phyloP scores from a whole-genome alignment of 1,284 basidiomycete species.

The Malassezia japonica region DNA sequence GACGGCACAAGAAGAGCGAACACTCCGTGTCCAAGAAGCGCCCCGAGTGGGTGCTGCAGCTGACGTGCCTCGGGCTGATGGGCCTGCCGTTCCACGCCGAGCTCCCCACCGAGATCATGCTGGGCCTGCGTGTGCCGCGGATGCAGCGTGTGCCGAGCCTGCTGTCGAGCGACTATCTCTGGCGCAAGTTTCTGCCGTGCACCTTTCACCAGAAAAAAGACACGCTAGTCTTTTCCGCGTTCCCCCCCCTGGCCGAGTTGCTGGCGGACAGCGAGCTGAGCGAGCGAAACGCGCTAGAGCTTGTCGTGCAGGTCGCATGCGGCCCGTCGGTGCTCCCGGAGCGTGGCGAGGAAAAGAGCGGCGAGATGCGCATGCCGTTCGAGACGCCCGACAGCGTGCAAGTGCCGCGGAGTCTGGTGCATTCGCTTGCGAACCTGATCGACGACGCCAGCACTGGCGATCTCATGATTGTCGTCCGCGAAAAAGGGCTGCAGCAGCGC shows the following conservation, averaged over 20 bases:
- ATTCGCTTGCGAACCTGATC: conserved; percentile 27
- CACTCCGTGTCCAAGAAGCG: not conserved
- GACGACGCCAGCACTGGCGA: conserved; percentile 42
- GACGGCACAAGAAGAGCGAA: conserved; percentile 16
- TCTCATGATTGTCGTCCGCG: conserved; percentile 36
- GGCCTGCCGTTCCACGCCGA: conserved; percentile 7
- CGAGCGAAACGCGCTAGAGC: conserved; percentile 23
- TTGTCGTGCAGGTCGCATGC: conserved; percentile 34
- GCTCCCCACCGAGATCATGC: conserved; percentile 13
- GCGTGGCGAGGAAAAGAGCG: not conserved
- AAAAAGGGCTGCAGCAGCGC: conserved; percentile 27
- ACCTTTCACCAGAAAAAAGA: conserved; percentile 7
- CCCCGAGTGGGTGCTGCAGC: not conserved
- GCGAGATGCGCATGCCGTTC: conserved; percentile 20
- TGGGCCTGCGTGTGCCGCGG: conserved; percentile 7
- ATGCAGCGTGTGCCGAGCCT: conserved; percentile 1
- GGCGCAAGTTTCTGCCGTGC: conserved; percentile 14
- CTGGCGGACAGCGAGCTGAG: not conserved
- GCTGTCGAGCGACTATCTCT: conserved; percentile 4
- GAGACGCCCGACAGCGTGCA: conserved; percentile 25
- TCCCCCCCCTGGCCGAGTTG: conserved; percentile 1
- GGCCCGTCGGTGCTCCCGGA: conserved; percentile 23
- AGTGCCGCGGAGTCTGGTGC: conserved; percentile 28
- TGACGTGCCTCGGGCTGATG: conserved; percentile 9
- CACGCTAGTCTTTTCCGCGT: conserved; percentile 1